Percentiles rank a stretch among this genome's conserved stretches.
These are phyloP conservation scores for Coemansia interrupta DNA, from an alignment of 192 early-diverging fungal genomes.

Conservation along the genomic window DNA sequence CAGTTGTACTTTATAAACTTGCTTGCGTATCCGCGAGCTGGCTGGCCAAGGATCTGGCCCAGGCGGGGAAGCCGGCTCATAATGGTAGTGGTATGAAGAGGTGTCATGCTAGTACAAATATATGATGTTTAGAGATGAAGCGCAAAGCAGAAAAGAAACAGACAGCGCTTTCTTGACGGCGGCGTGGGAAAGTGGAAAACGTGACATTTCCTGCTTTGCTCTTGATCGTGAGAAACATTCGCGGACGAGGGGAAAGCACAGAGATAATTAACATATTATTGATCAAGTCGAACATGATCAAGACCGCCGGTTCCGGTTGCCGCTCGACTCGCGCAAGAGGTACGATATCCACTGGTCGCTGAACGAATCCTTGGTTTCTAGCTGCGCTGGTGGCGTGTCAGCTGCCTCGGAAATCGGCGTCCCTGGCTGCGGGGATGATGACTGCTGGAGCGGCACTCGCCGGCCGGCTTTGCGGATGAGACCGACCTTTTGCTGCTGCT, in stretches of 20 bases:
- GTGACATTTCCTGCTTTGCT: too few relatives aligned
- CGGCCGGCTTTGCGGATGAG: conserved; percentile 63
- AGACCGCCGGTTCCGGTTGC: conserved; percentile 11
- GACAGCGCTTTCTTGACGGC: too few relatives aligned
- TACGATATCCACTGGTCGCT: conserved; percentile 80
- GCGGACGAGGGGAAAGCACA: neutral
- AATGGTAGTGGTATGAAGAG: neutral
- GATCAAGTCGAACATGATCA: neutral
- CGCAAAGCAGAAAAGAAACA: too few relatives aligned
- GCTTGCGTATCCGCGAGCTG: conserved; percentile 28
- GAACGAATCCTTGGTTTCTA: conserved; percentile 64
- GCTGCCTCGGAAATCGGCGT: conserved; percentile 51
- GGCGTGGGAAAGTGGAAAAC: too few relatives aligned
- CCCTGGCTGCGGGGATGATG: conserved; percentile 30
- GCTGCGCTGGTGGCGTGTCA: conserved; percentile 7
- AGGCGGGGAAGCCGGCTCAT: too few relatives aligned
- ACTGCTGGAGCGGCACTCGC: conserved; percentile 35
- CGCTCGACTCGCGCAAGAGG: conserved; percentile 63
- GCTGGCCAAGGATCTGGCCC: neutral
- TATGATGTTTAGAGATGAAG: too few relatives aligned
- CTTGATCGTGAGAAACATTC: too few relatives aligned
- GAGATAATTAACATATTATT: neutral
- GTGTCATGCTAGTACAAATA: too few relatives aligned
- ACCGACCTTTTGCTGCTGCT: conserved; percentile 82
- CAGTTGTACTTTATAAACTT: conserved; percentile 74